Evolutionary conservation across 2,329 filamentous ascomycete genomes (phyloP), one percentile per base, ranked within the genome.

Genomic region (Xylogone sp.): DNA sequence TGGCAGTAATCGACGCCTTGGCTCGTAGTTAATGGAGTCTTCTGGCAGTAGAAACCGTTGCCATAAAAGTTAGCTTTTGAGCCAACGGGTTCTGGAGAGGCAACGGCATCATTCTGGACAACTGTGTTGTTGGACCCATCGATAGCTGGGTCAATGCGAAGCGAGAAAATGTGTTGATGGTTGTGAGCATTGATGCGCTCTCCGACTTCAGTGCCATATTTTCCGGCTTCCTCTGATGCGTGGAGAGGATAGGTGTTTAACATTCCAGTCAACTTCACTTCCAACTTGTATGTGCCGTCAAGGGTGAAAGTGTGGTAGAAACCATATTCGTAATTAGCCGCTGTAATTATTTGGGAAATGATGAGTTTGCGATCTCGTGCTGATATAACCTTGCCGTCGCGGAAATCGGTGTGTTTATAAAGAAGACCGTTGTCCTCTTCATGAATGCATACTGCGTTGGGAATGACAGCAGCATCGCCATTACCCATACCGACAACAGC

Each of bases 381-480:
- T 1, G 85, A 79, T 2, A 82, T 79, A 0, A 81, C 43, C 79
- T 74, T 2, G 77, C 69, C 73, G 0, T 81, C 86, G 2, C 83
- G 75, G 70, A 78, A 84, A 68, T 86, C 85, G 7, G 82, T 84
- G 67, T 86, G 83, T 62, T 86, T 86, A 81, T 81, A 86, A 9
- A 76, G 73, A 44, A 87, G 83, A 3, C 84, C 84, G 49, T 79
- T 77, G 57, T 87, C 84, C 59, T 85, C 79, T 64, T 87, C 84
- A 60, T 87, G 83, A 7, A 87, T 68, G 59, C 84, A 87, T 50
- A 86, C 71, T 9, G 83, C 82, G 56, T 86, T 86, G 27, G 74
- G 75, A 20, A 75, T 71, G 1, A 71, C 59, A 7, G 71, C 74
- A 0, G 82, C 76, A 44, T 76, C 72, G 2, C 83, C 84, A 43